These are phyloP conservation scores for Isochrysis galbana DNA, from an alignment of 78 protist species.

Conservation along the genomic window DNA sequence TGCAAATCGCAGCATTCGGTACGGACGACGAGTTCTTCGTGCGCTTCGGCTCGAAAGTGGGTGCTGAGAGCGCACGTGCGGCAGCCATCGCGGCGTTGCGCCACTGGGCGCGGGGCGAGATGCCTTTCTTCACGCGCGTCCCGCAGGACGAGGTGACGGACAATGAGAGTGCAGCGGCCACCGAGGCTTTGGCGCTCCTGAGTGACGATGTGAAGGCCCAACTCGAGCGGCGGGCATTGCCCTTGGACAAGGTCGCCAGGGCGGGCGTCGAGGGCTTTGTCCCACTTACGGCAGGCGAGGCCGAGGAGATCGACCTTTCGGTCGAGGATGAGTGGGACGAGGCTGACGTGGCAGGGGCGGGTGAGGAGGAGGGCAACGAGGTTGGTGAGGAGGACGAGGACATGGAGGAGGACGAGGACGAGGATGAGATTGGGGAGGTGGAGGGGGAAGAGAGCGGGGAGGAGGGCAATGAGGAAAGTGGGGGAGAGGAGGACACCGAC, in stretches of 20 bases:
- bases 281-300: background rate
- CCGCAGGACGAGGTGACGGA: background rate
- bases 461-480: background rate
- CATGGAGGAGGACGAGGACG: background rate
- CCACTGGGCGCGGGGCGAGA: background rate
- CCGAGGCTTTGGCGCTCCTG: background rate
- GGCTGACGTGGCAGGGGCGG: no score
- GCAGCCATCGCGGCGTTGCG: background rate
- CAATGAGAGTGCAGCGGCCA: background rate
- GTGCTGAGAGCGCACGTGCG: background rate
- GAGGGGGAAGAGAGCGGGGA: background rate
- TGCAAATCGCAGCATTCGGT: background rate
- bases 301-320: background rate
- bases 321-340: background rate
- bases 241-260: background rate
- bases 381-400: background rate
- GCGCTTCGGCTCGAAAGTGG: background rate
- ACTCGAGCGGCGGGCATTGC: background rate
- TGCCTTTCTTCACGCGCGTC: background rate
- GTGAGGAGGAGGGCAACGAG: no score
- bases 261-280: background rate
- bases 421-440: background rate
- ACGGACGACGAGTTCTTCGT: background rate
- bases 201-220: background rate
- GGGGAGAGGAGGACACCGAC: background rate